Conservation (phyloP, 1,284 basidiomycete species). For the Blastosporella zonata region DNA sequence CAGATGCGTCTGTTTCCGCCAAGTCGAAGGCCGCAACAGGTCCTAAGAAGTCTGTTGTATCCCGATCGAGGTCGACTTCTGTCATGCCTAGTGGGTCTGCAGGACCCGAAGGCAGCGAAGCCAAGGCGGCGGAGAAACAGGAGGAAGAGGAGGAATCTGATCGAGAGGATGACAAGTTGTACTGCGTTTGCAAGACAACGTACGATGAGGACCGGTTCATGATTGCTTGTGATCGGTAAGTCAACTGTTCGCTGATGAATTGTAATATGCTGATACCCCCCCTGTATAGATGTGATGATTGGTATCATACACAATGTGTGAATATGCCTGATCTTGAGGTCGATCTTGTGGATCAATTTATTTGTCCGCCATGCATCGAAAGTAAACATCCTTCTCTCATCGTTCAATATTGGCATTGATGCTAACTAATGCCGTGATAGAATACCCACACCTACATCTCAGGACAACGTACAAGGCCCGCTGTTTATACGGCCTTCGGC, state of each 20-base stretch:
- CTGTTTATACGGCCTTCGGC: slow-evolving; percentile 63
- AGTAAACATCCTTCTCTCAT: slow-evolving; percentile 49
- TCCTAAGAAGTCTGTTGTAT: slow-evolving; percentile 33
- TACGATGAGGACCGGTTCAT: slow-evolving; percentile 82
- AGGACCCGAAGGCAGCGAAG: slow-evolving; percentile 34
- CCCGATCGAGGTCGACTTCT: slow-evolving; percentile 67
- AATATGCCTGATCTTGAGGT: slow-evolving; percentile 73
- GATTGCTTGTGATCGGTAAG: slow-evolving; percentile 87
- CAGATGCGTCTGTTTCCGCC: slow-evolving; percentile 20
- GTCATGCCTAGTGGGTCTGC: slow-evolving; percentile 51
- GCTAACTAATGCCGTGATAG: slow-evolving; percentile 38
- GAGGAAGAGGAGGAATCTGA: slow-evolving; percentile 56
- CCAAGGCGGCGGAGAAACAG: slow-evolving; percentile 40
- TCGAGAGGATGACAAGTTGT: slow-evolving; percentile 72
- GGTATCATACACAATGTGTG: slow-evolving; percentile 84
- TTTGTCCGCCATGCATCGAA: slow-evolving; percentile 72
- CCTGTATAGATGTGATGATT: slow-evolving; percentile 74
- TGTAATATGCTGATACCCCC: background rate
- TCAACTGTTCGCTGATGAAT: slow-evolving; percentile 11
- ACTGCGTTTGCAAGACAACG: slow-evolving; percentile 78
- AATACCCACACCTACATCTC: slow-evolving; percentile 54
- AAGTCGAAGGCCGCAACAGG: slow-evolving; percentile 16
- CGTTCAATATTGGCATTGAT: background rate
- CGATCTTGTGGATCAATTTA: slow-evolving; percentile 83
- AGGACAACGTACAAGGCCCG: slow-evolving; percentile 77